These are phyloP conservation scores for Penicillium arizonense DNA, from an alignment of 495 filamentous ascomycete species.

Conservation along the genomic window DNA sequence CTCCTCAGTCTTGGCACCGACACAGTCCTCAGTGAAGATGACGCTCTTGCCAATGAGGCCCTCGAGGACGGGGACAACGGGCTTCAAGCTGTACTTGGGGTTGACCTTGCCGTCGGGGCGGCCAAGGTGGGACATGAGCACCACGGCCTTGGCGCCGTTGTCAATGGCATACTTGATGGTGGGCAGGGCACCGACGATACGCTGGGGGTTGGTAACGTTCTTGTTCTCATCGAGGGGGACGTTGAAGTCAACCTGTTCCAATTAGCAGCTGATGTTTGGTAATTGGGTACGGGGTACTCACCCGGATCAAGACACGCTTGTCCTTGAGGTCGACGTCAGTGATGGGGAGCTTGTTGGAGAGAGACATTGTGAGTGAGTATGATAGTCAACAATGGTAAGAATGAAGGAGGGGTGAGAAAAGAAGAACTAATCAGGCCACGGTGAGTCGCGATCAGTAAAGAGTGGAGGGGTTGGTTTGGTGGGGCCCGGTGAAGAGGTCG, in stretches of 20 bases:
- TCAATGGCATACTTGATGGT: constrained; percentile 98
- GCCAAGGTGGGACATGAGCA: constrained; percentile 98
- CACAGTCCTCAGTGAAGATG: constrained; percentile 86
- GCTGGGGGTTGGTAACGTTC: constrained; percentile 97
- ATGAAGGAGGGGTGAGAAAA: constrained; percentile 2
- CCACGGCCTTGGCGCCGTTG: constrained; percentile 88
- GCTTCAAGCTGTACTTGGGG: constrained; percentile 91
- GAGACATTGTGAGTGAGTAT: constrained; percentile 73
- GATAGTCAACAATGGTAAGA: constrained; percentile 7
- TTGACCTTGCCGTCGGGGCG: constrained; percentile 88
- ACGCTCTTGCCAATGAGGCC: constrained; percentile 80
- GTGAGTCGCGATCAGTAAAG: constrained; percentile 28
- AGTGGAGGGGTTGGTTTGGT: constrained; percentile 26
- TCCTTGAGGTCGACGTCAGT: constrained; percentile 93
- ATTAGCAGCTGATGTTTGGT: constrained; percentile 15
- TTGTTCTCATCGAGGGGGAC: constrained; percentile 88
- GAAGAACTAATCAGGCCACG: constrained; percentile 25
- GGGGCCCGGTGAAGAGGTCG: constrained; percentile 29
- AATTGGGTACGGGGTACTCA: constrained; percentile 45
- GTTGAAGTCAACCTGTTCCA: constrained; percentile 92
- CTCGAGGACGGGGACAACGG: constrained; percentile 87
- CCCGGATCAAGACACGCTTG: constrained; percentile 96
- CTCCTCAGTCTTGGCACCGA: constrained; percentile 85
- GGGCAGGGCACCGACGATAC: constrained; percentile 94
- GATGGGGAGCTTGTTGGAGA: constrained; percentile 96